Base-by-base conservation (phyloP, 306 rosid species). In the Ormosia emarginata region DNA sequence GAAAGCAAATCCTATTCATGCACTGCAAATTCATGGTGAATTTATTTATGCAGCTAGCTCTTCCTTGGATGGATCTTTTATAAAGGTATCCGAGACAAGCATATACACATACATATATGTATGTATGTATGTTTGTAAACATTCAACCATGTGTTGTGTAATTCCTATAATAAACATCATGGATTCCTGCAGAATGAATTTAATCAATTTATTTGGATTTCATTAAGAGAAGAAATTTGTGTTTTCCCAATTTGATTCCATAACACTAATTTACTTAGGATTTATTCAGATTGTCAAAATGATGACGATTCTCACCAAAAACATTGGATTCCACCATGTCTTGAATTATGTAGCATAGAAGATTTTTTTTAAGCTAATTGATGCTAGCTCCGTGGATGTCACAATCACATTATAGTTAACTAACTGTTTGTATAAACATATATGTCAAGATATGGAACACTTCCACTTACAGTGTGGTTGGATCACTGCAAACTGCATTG, bases 1-100 rank as follows among this genome's bases (percentile, higher is more conserved):
- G 52, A 93, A 92, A 84, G 81, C 98, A 75, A 75, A 90, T 85
- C 97, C 97, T 55, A 77, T 95, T 78, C 82, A 87, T 53, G 94
- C 92, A 33, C 37, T 95, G 18, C 92, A 93, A 90, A 55, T 89
- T 69, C 88, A 86, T 71, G 85, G 86, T 65, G 98, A 92, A 83
- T 83, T 67, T 24, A 39, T 95, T 64, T 95, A 88, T 75, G 86
- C 95, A 68, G 98, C 94, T 37, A 72, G 88, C 73, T 86, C 95
- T 80, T 77, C 91, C 80, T 46, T 90, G 70, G 99, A 93, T 68
- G 98, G 95, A 77, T 64, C 93, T 83, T 83, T 79, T 33, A 77
- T 95, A 82, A 95, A 95, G 99, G 99, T 95, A 91, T 58, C 39
- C 24, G 24, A 0, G 24, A 24, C 24, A 24, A 1, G 0, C 24